Evolutionary conservation across 176 grass and related monocot genomes (phyloP).

Genomic region (Carex myosuroides): DNA sequence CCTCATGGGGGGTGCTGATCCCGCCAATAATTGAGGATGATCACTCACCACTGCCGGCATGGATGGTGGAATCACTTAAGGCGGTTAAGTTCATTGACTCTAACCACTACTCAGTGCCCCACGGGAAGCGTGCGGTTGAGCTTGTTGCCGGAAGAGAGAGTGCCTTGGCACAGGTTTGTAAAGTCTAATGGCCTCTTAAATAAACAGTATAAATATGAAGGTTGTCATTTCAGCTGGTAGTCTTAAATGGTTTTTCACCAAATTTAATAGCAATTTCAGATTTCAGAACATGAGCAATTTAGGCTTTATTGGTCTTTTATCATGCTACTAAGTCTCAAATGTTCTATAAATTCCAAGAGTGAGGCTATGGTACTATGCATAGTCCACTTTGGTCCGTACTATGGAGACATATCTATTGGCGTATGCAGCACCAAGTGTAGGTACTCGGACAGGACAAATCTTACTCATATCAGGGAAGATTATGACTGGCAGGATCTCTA

Average conservation of each 20-base stretch:
- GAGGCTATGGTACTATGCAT: no score
- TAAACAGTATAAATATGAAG: neutral
- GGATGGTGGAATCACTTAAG: constrained; percentile 81
- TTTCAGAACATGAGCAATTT: neutral
- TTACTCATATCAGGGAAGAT: no score
- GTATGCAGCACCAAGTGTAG: no score
- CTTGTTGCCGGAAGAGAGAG: constrained; percentile 69
- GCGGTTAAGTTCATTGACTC: constrained; percentile 85
- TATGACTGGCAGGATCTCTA: no score
- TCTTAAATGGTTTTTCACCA: neutral
- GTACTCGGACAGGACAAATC: no score
- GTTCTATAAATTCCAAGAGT: neutral
- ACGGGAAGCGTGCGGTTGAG: constrained; percentile 62
- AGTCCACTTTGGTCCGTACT: no score
- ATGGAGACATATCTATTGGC: no score
- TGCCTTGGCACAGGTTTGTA: constrained; percentile 38
- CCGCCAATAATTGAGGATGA: constrained; percentile 87
- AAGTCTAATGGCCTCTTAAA: neutral
- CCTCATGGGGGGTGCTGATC: constrained; percentile 66
- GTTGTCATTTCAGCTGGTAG: neutral
- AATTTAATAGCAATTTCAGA: neutral
- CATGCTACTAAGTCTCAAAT: neutral
- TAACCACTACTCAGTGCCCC: constrained; percentile 72
- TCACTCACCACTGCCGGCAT: constrained; percentile 72
- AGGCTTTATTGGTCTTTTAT: neutral